Evolutionary conservation across 176 grass and related monocot genomes (phyloP), one percentile per base, ranked within the genome.

Genomic region (Puya raimondii): DNA sequence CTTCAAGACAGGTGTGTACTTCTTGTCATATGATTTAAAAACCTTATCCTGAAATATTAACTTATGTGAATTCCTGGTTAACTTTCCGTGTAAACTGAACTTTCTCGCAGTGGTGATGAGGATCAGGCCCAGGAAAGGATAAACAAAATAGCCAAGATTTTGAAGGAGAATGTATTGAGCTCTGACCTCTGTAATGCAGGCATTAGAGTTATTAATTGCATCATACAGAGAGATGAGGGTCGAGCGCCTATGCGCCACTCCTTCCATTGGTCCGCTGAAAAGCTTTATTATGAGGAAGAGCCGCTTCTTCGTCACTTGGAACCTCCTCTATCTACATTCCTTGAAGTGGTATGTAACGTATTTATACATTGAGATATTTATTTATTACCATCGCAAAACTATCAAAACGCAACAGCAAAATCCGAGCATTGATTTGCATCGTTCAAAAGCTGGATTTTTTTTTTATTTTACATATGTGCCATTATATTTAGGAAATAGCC

Each of bases 221-320:
- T 99, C 80, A 99, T 99, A 77, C 87, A 99, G 66, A 93, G 94
- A 79, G 94, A 99, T 82, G 94, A 99, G 81, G 94, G 94, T 47
- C 90, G 94, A 56, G 47, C 90, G 0, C 94, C 90, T 59, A 99
- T 99, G 94, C 90, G 94, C 48, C 94, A 99, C 76, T 99, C 90
- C 67, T 93, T 99, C 72, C 87, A 88, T 63, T 99, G 94, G 94
- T 90, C 87, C 48, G 56, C 72, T 68, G 85, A 88, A 69, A 99
- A 90, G 58, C 61, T 83, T 56, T 93, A 99, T 81, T 93, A 88
- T 82, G 94, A 90, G 50, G 94, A 99, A 81, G 89, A 91, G 48
- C 94, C 94, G 23, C 82, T 93, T 76, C 89, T 99, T 70, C 90
- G 94, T 68, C 82, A 99, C 80, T 83, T 99, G 72, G 94, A 99